Conservation (phyloP, 163 green algal genomes). For the Botryococcus braunii region DNA sequence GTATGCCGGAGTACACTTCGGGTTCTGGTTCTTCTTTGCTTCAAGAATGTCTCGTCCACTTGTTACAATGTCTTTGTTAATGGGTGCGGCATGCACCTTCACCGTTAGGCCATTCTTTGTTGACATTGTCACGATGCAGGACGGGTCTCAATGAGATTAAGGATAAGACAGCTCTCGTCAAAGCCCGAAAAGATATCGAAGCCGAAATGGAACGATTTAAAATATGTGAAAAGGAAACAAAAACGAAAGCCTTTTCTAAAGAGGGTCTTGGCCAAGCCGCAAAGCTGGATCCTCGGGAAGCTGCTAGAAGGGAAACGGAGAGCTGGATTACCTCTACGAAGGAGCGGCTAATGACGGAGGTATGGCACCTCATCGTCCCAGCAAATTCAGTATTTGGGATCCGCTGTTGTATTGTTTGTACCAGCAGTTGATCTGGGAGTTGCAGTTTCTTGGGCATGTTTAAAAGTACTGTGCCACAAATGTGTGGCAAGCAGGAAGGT, state of each 20-base stretch:
- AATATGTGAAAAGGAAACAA: slow-evolving; percentile 89
- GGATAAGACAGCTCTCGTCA: slow-evolving; percentile 86
- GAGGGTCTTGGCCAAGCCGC: slow-evolving; percentile 66
- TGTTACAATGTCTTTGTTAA: too few species aligned
- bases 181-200: slow-evolving; percentile 85
- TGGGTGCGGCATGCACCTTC: too few species aligned
- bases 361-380: slow-evolving; percentile 10
- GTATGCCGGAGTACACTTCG: slow-evolving; percentile 38
- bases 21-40: too few species aligned
- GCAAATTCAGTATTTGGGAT: too few species aligned
- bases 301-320: slow-evolving; percentile 64
- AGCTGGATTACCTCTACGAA: slow-evolving; percentile 91
- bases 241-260: slow-evolving; percentile 90
- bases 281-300: slow-evolving; percentile 77
- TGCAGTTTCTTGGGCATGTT: too few species aligned
- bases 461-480: too few species aligned
- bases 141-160: slow-evolving; percentile 86
- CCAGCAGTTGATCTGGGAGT: too few species aligned
- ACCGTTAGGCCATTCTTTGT: too few species aligned
- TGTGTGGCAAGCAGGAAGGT: too few species aligned
- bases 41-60: too few species aligned
- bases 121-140: slow-evolving; percentile 34
- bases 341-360: slow-evolving; percentile 64
- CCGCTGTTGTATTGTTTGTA: too few species aligned
- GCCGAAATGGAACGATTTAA: slow-evolving; percentile 98